These are phyloP conservation scores for Hyphodiscus sp. DNA, from an alignment of 2,329 filamentous ascomycete genomes.

Conservation along the genomic window DNA sequence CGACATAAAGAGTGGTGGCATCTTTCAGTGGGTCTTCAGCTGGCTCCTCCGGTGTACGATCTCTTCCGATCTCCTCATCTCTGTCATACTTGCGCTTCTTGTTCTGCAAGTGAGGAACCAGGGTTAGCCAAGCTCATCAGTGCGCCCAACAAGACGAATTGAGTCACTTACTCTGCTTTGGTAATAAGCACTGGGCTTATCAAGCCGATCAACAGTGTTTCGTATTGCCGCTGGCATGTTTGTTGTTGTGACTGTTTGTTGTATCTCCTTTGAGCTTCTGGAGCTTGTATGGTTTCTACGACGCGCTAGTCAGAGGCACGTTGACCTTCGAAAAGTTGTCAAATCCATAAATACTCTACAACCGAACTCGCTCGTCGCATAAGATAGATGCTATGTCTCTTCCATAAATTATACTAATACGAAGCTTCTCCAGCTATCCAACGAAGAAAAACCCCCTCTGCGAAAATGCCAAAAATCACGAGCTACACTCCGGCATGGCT, in stretches of 20 bases:
- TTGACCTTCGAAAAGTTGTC: slow-evolving; percentile 6
- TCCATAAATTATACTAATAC: slow-evolving; percentile 4
- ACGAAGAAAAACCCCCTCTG: slow-evolving; percentile 11
- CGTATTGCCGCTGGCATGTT: slow-evolving; percentile 34
- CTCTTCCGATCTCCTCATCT: slow-evolving; percentile 46
- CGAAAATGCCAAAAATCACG: slow-evolving; percentile 75
- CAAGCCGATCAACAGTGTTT: slow-evolving; percentile 83
- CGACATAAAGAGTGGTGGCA: slow-evolving; percentile 94
- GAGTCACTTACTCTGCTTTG: slow-evolving; percentile 60
- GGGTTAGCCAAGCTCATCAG: slow-evolving; percentile 17
- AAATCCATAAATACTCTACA: slow-evolving; percentile 11
- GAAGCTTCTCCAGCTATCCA: slow-evolving; percentile 12
- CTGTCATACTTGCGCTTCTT: slow-evolving; percentile 47
- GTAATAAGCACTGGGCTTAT: slow-evolving; percentile 93
- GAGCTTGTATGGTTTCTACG: slow-evolving; percentile 1
- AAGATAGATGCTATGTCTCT: slow-evolving; percentile 6
- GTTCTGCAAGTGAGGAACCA: slow-evolving; percentile 36
- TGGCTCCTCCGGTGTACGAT: slow-evolving; percentile 44
- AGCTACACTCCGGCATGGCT: slow-evolving; percentile 87
- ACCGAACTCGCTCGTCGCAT: slow-evolving; percentile 9
- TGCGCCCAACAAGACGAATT: slow-evolving; percentile 9
- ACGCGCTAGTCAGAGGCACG: slow-evolving; percentile 20
- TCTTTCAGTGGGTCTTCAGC: slow-evolving; percentile 72
- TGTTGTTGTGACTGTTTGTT: slow-evolving; percentile 8
- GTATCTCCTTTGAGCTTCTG: slow-evolving; percentile 6